A percentile compares a stretch with the other conserved stretches of the same genome.
phyloP scores from a whole-genome alignment of 768 basidiomycete species.

The Trametopsis cervina region DNA sequence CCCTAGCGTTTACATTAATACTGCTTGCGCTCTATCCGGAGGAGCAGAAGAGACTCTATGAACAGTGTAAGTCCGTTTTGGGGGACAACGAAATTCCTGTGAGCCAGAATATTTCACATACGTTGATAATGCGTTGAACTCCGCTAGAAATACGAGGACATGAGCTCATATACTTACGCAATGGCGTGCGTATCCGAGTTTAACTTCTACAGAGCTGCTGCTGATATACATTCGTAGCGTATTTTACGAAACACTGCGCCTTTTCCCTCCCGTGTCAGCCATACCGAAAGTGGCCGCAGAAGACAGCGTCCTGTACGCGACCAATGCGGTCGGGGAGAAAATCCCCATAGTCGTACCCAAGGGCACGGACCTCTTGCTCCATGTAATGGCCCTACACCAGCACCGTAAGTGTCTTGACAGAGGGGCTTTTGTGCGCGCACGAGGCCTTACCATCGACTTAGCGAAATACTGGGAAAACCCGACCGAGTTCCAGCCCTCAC shows the following conservation, averaged over 20 bases:
- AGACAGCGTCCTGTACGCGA: constrained; percentile 21
- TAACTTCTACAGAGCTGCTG: neutral
- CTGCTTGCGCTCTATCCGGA: constrained; percentile 34
- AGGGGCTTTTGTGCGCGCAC: neutral
- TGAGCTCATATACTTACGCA: constrained; percentile 15
- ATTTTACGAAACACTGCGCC: constrained; percentile 26
- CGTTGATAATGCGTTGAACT: neutral
- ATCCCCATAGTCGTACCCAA: constrained; percentile 20
- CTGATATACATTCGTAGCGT: constrained; percentile 13
- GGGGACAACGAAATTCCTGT: constrained; percentile 22
- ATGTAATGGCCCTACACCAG: constrained; percentile 25
- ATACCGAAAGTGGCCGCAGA: constrained; percentile 23
- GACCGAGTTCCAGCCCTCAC: constrained; percentile 29
- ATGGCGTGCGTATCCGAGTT: constrained; percentile 17
- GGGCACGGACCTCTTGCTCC: constrained; percentile 20
- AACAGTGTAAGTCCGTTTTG: constrained; percentile 23
- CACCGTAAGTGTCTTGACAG: constrained; percentile 21
- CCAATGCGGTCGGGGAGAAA: constrained; percentile 20
- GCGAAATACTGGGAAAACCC: constrained; percentile 35
- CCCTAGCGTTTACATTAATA: constrained; percentile 26
- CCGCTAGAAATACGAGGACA: constrained; percentile 24
- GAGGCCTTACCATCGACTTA: constrained; percentile 10
- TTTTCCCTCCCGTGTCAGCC: constrained; percentile 22
- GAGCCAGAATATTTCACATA: constrained; percentile 7
- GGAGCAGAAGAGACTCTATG: constrained; percentile 31